A percentile compares a stretch with the other conserved stretches of the same genome.
phyloP scores from a whole-genome alignment of 2,329 filamentous ascomycete genomes.

The Colletotrichum noveboracense region DNA sequence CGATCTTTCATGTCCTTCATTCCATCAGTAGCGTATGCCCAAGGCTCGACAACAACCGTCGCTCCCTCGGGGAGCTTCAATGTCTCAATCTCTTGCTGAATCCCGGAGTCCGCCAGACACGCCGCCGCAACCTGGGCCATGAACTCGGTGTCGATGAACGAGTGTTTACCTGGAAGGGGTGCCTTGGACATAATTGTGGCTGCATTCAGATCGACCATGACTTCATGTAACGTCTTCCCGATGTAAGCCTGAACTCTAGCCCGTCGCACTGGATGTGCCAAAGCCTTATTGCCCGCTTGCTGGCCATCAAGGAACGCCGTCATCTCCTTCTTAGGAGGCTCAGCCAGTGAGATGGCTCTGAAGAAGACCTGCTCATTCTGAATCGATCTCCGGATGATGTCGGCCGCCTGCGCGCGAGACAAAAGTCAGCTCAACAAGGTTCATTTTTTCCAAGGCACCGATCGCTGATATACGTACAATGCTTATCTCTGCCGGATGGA shows the following conservation, averaged over 20 bases:
- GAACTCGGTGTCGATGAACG: conserved; percentile 51
- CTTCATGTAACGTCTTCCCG: conserved; percentile 22
- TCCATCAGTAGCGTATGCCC: conserved; percentile 61
- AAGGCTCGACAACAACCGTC: conserved; percentile 55
- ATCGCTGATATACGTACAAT: background rate
- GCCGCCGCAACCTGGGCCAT: conserved; percentile 53
- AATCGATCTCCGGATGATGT: background rate
- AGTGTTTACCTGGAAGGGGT: conserved; percentile 45
- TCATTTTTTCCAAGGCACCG: too few relatives aligned
- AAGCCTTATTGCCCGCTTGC: conserved; percentile 21
- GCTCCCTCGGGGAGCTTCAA: conserved; percentile 50
- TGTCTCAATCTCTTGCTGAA: conserved; percentile 46
- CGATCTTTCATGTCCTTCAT: conserved; percentile 54
- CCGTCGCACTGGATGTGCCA: conserved; percentile 24
- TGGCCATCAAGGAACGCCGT: conserved; percentile 44
- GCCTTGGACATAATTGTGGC: conserved; percentile 23
- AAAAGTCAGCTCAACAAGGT: background rate
- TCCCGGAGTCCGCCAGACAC: conserved; percentile 45
- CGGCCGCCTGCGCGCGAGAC: background rate
- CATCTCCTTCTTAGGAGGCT: conserved; percentile 49
- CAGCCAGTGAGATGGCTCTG: conserved; percentile 48
- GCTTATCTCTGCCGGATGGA: conserved; percentile 12
- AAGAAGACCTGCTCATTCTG: conserved; percentile 35
- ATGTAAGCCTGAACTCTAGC: conserved; percentile 39
- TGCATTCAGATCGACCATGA: conserved; percentile 24